Evolutionary conservation across 2,329 filamentous ascomycete species (phyloP), one percentile per base, ranked within the genome.

Genomic region (Monascus ruber): DNA sequence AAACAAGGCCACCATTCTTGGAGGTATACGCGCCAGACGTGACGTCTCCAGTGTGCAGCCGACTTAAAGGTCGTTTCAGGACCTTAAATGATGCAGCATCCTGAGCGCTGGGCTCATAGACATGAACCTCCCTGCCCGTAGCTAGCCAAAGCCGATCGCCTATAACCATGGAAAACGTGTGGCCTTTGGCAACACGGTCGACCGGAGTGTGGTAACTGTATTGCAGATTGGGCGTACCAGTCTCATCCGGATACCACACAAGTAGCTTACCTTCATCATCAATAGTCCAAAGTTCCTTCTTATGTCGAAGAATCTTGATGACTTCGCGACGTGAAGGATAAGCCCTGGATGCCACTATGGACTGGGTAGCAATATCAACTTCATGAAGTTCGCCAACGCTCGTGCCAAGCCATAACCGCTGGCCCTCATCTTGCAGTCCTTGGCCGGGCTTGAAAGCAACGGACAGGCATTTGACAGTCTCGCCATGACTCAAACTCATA

Each of bases 281-380:
- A 35, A 98, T 62, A 0, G 88, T 88, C 91, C 91, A 98, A 58
- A 98, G 76, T 53, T 95, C 85, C 48, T 86, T 85, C 45, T 78
- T 81, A 59, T 93, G 83, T 31, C 91, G 79, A 55, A 85, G 83
- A 33, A 98, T 94, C 51, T 80, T 85, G 46, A 85, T 76, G 37
- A 98, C 75, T 49, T 94, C 85, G 44, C 79, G 74, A 33, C 85
- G 78, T 5, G 79, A 77, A 52, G 96, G 91, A 2, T 84, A 83
- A 37, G 74, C 65, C 51, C 83, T 85, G 11, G 74, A 82, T 26
- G 74, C 70, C 9, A 85, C 70, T 34, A 94, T 71, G 29, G 73
- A 77, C 54, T 88, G 81, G 0, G 79, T 80, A 2, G 71, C 67
- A 39, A 96, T 76, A 57, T 98, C 88, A 34, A 94, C 74, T 63